Evolutionary conservation across 2,329 filamentous ascomycete genomes (phyloP).

Genomic region (Calonectria ilicicola): DNA sequence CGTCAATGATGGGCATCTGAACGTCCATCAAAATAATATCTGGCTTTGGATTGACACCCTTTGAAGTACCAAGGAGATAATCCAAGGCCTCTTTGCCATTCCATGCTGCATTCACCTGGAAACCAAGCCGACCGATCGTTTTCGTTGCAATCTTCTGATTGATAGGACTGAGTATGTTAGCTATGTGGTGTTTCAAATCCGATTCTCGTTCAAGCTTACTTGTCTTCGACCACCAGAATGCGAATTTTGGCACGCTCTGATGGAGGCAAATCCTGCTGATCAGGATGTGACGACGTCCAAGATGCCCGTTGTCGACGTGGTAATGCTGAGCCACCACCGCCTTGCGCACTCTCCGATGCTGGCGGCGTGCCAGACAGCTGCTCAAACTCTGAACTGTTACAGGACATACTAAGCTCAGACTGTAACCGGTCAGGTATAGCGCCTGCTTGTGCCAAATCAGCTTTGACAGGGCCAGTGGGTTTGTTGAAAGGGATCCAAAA

Average conservation of each 20-base stretch:
- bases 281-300: slow-evolving; percentile 52
- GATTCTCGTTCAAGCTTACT: slow-evolving; percentile 60
- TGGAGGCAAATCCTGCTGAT: slow-evolving; percentile 60
- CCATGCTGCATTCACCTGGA: slow-evolving; percentile 78
- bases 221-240: slow-evolving; percentile 85
- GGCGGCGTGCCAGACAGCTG: slow-evolving; percentile 56
- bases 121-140: slow-evolving; percentile 80
- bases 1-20: slow-evolving; percentile 82
- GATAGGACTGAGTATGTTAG: slow-evolving; percentile 60
- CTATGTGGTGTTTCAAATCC: neutral
- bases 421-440: slow-evolving; percentile 76
- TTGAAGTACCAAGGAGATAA: slow-evolving; percentile 70
- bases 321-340: slow-evolving; percentile 28
- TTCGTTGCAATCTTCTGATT: slow-evolving; percentile 83
- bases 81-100: slow-evolving; percentile 84
- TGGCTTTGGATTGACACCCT: slow-evolving; percentile 66
- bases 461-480: slow-evolving; percentile 62
- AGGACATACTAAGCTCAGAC: slow-evolving; percentile 73
- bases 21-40: slow-evolving; percentile 85
- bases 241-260: slow-evolving; percentile 73
- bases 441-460: slow-evolving; percentile 70
- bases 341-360: slow-evolving; percentile 42
- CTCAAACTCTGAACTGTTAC: slow-evolving; percentile 74
- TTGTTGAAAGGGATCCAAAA: slow-evolving; percentile 85
- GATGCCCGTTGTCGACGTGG: slow-evolving; percentile 49